A percentile compares a stretch with the other conserved stretches of the same genome.
Conservation (phyloP, 768 basidiomycete species). For the Leucosporidium creatinivorum region DNA sequence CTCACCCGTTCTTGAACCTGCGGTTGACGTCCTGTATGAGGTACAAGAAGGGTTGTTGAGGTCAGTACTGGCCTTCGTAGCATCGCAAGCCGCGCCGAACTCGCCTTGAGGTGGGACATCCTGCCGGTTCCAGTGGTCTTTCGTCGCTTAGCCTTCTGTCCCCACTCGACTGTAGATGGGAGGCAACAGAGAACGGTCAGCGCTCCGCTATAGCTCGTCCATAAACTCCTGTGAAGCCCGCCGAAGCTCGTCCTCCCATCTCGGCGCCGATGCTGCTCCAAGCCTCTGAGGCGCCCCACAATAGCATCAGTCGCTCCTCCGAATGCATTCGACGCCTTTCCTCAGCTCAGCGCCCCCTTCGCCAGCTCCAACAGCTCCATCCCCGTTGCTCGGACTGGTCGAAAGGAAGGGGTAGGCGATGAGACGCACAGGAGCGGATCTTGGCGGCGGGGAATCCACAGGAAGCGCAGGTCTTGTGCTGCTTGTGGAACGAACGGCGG, state of each 20-base stretch:
- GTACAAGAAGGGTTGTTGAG: too few species aligned
- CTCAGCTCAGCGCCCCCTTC: too few species aligned
- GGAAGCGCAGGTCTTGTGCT: constrained; percentile 94
- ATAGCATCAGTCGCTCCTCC: too few species aligned
- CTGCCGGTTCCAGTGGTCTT: constrained; percentile 98
- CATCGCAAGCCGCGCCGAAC: too few species aligned
- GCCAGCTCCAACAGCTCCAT: too few species aligned
- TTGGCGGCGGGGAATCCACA: constrained; percentile 96
- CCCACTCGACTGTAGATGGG: constrained; percentile 65
- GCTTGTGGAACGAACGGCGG: constrained; percentile 90
- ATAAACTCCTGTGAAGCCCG: not conserved
- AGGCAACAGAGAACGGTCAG: not conserved
- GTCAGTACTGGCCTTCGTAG: too few species aligned
- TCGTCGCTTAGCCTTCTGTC: constrained; percentile 97
- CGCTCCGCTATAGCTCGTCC: not conserved
- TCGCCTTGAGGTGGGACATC: constrained; percentile 79
- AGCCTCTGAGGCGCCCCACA: too few species aligned
- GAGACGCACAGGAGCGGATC: constrained; percentile 62
- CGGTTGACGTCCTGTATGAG: too few species aligned
- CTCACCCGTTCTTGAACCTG: constrained; percentile 86
- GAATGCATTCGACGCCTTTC: too few species aligned
- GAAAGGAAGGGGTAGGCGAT: too few species aligned
- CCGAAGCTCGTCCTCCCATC: not conserved
- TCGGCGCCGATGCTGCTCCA: too few species aligned
- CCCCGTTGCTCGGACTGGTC: too few species aligned